Evolutionary conservation across 306 rosid species (phyloP), one percentile per base, ranked within the genome.

Genomic region (Malus asiatica): DNA sequence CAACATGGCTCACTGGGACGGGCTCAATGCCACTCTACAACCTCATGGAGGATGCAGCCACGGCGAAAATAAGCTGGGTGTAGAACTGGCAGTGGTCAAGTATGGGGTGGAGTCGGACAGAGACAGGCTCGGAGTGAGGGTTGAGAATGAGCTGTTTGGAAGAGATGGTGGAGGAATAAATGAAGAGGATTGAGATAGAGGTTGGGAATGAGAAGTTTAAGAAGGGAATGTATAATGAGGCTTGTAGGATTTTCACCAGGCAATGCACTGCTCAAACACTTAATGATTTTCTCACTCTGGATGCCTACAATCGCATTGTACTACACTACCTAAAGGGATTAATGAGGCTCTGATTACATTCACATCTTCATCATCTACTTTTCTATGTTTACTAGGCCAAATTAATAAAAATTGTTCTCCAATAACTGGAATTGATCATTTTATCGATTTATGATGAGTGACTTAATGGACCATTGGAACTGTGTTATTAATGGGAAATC

Each of bases 11-110:
- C 1, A 88, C 90, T 1, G 98, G 98, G 29, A 23, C 80, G 5
- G 98, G 98, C 11, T 90, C 96, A 0, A 97, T 95, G 51, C 98
- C 98, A 40, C 93, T 95, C 38, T 89, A 92, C 90, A 92, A 95
- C 81, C 97, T 95, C 33, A 95, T 90, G 97, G 98, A 95, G 77
- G 97, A 95, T 80, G 97, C 98, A 4, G 98, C 98, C 16, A 95
- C 98, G 23, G 97, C 97, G 15, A 97, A 95, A 85, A 92, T 95
- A 22, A 95, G 98, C 74, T 84, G 97, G 84, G 97, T 95, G 61
- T 97, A 95, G 86, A 95, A 88, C 78, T 95, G 97, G 97, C 97
- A 95, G 76, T 92, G 98, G 98, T 95, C 55, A 92, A 88, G 76
- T 95, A 95, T 81, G 93, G 73, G 53, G 98, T 76, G 73, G 97